phyloP scores from a whole-genome alignment of 2,329 filamentous ascomycete genomes.

The Westerdykella sp. region DNA sequence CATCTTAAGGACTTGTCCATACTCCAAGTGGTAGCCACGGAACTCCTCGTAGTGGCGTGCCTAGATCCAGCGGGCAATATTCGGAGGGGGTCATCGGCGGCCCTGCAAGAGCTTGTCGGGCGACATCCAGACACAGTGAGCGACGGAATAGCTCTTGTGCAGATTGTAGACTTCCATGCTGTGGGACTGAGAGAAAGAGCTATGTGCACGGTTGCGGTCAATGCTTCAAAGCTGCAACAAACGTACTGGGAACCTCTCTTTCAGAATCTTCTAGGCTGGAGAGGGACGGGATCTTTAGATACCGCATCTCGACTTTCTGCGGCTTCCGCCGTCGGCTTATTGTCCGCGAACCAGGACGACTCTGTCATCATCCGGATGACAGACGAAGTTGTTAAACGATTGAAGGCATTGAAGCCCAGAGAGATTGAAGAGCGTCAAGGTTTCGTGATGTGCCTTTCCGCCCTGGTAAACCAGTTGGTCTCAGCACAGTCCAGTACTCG shows the following conservation, averaged over 20 bases:
- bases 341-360: slow-evolving; percentile 42
- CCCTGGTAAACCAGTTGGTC: slow-evolving; percentile 35
- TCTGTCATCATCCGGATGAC: slow-evolving; percentile 35
- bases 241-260: slow-evolving; percentile 64
- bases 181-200: slow-evolving; percentile 83
- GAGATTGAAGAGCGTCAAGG: slow-evolving; percentile 68
- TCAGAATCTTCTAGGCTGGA: slow-evolving; percentile 70
- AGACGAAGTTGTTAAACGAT: slow-evolving; percentile 38
- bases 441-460: slow-evolving; percentile 56
- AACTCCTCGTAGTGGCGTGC: slow-evolving; percentile 74
- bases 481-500: neutral
- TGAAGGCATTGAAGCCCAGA: slow-evolving; percentile 47
- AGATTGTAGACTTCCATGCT: slow-evolving; percentile 86
- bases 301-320: slow-evolving; percentile 65
- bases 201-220: slow-evolving; percentile 67
- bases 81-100: slow-evolving; percentile 82
- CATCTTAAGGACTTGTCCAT: slow-evolving; percentile 43
- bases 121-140: slow-evolving; percentile 80
- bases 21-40: slow-evolving; percentile 71
- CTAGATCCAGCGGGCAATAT: slow-evolving; percentile 92
- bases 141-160: slow-evolving; percentile 78
- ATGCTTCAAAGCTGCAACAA: slow-evolving; percentile 58
- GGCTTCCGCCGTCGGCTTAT: slow-evolving; percentile 60
- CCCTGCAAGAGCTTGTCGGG: slow-evolving; percentile 87
- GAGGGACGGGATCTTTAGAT: slow-evolving; percentile 78